These are phyloP conservation scores for Aegilops bicornis DNA, from an alignment of 176 grass and related monocot species.

Conservation along the genomic window DNA sequence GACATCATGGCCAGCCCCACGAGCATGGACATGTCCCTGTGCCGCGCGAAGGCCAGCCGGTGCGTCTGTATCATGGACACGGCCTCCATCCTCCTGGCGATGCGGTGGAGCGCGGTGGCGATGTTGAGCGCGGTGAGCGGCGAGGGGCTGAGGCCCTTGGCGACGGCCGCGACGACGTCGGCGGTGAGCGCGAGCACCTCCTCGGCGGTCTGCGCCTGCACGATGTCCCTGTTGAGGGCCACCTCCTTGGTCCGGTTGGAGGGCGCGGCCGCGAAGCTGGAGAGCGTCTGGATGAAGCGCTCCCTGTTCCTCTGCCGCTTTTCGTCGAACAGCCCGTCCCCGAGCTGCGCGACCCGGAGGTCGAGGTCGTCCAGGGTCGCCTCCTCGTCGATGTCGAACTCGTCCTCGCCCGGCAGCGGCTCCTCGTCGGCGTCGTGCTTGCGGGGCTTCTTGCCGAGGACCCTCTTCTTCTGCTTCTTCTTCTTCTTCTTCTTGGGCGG, in stretches of 20 bases:
- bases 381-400: slow-evolving; percentile 39
- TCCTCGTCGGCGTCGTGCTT: slow-evolving; percentile 25
- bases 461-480: slow-evolving; percentile 39
- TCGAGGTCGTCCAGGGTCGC: slow-evolving; percentile 39
- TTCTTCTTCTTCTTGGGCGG: slow-evolving; percentile 82
- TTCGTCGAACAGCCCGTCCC: slow-evolving; percentile 82
- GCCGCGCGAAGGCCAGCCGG: slow-evolving; percentile 68
- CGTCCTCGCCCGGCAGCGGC: too few species aligned
- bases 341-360: slow-evolving; percentile 46
- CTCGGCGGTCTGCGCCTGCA: slow-evolving; percentile 67
- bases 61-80: slow-evolving; percentile 67
- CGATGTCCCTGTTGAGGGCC: slow-evolving; percentile 70
- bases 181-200: slow-evolving; percentile 69
- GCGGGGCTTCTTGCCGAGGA: slow-evolving; percentile 1
- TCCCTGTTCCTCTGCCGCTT: slow-evolving; percentile 61
- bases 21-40: slow-evolving; percentile 92
- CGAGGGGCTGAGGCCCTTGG: slow-evolving; percentile 84
- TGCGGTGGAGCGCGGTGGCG: slow-evolving; percentile 89
- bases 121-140: slow-evolving; percentile 84
- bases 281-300: slow-evolving; percentile 66
- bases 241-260: slow-evolving; percentile 84
- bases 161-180: slow-evolving; percentile 49
- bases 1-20: slow-evolving; percentile 79
- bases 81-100: slow-evolving; percentile 90
- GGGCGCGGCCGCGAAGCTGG: slow-evolving; percentile 65